phyloP scores from a whole-genome alignment of 768 basidiomycete genomes.

The Pholiota microspora region DNA sequence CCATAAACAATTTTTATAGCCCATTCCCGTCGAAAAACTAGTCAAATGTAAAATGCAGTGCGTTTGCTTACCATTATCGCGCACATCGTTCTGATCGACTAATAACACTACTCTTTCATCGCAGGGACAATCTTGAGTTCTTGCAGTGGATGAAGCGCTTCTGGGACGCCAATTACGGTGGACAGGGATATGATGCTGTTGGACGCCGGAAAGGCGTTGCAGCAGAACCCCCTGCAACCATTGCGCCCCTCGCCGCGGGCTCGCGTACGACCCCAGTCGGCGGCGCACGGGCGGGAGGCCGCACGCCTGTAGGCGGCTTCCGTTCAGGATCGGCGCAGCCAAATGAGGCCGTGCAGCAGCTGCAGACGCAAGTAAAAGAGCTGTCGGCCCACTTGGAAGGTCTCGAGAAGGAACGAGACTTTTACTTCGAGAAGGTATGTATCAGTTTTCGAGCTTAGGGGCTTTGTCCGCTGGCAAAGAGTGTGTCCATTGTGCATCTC shows the following conservation, averaged over 20 bases:
- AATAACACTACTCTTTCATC: background rate
- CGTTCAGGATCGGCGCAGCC: conserved; percentile 65
- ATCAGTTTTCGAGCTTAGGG: background rate
- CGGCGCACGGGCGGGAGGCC: conserved; percentile 54
- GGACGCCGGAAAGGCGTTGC: conserved; percentile 77
- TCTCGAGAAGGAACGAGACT: conserved; percentile 95
- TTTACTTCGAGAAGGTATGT: conserved; percentile 95
- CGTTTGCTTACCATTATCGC: conserved; percentile 30
- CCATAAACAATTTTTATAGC: conserved; percentile 41
- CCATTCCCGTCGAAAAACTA: conserved; percentile 92
- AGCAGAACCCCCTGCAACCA: conserved; percentile 75
- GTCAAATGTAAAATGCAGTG: conserved; percentile 99
- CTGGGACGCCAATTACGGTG: conserved; percentile 92
- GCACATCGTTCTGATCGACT: background rate
- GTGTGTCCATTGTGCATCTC: too few relatives aligned
- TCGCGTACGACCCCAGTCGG: conserved; percentile 8
- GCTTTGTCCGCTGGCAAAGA: too few relatives aligned
- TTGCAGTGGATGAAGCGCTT: conserved; percentile 95
- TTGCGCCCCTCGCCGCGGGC: conserved; percentile 53
- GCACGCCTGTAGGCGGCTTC: conserved; percentile 71
- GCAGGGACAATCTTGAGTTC: conserved; percentile 96
- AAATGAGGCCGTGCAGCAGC: conserved; percentile 60
- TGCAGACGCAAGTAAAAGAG: conserved; percentile 81
- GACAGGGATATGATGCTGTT: conserved; percentile 83
- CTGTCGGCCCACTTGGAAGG: conserved; percentile 81